These are phyloP conservation scores for Starmerella vaccinii DNA, from an alignment of 805 yeast species.

Conservation along the genomic window DNA sequence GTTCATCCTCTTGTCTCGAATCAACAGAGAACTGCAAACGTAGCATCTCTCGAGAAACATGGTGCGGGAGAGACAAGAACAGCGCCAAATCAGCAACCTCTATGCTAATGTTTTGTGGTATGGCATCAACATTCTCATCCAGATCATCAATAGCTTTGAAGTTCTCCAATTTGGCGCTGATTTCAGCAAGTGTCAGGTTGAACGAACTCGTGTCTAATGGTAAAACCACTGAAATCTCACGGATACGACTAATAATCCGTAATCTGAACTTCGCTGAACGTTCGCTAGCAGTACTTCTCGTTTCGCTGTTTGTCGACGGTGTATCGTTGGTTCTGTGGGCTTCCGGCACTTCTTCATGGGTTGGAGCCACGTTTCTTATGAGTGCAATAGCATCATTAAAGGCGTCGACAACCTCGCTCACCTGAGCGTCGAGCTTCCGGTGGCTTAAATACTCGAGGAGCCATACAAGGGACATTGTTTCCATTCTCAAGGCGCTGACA, in stretches of 20 bases:
- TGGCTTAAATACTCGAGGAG: constrained; percentile 17
- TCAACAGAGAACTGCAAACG: constrained; percentile 11
- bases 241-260: constrained; percentile 5
- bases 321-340: no score
- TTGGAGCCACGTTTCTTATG: background rate
- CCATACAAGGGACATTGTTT: constrained; percentile 24
- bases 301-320: no score
- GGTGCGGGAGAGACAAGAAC: constrained; percentile 5
- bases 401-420: constrained; percentile 9
- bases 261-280: background rate
- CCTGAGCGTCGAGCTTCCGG: constrained; percentile 11
- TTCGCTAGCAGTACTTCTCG: background rate
- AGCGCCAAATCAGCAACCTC: constrained; percentile 12
- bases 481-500: constrained; percentile 10
- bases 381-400: constrained; percentile 9
- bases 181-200: constrained; percentile 8
- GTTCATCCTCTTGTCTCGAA: constrained; percentile 7
- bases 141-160: constrained; percentile 8
- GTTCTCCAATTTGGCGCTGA: constrained; percentile 5
- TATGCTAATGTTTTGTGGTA: constrained; percentile 3
- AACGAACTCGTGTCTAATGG: constrained; percentile 21
- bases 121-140: background rate
- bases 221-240: constrained; percentile 11
- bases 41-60: constrained; percentile 12
- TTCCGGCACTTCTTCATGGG: background rate